Evolutionary conservation across 768 basidiomycete species (phyloP).

Genomic region (Boletus vermiculosoides): DNA sequence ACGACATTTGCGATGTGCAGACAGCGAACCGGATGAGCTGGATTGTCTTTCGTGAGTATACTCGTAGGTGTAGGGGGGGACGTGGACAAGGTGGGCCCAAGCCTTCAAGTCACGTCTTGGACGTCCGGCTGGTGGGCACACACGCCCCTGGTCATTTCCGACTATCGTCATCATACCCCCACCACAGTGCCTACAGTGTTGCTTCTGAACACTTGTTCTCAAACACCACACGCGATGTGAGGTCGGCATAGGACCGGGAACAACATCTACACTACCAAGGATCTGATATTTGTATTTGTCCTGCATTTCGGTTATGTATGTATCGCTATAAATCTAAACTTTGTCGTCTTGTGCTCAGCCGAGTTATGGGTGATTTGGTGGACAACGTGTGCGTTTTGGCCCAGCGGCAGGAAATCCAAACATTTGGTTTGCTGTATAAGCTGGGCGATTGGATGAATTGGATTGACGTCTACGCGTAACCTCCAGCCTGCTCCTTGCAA

Average conservation of each 20-base stretch:
- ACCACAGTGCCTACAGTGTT: background rate
- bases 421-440: background rate
- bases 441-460: background rate
- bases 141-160: background rate
- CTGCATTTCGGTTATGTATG: background rate
- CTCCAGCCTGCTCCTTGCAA: background rate
- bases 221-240: background rate
- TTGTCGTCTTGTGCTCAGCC: background rate
- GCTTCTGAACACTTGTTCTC: background rate
- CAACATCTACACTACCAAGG: background rate
- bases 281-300: background rate
- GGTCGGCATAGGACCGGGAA: background rate
- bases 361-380: background rate
- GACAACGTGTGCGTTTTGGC: background rate
- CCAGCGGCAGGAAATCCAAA: background rate
- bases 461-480: background rate
- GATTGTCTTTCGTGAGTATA: slow-evolving; percentile 44
- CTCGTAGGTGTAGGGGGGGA: background rate
- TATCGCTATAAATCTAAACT: slow-evolving; percentile 3
- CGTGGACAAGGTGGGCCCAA: too few species aligned
- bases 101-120: background rate
- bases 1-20: slow-evolving; percentile 14
- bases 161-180: background rate
- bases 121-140: background rate
- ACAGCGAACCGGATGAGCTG: slow-evolving; percentile 45